Conservation (phyloP, 1,284 basidiomycete species). For the Austroboletus novae-zelandiae region DNA sequence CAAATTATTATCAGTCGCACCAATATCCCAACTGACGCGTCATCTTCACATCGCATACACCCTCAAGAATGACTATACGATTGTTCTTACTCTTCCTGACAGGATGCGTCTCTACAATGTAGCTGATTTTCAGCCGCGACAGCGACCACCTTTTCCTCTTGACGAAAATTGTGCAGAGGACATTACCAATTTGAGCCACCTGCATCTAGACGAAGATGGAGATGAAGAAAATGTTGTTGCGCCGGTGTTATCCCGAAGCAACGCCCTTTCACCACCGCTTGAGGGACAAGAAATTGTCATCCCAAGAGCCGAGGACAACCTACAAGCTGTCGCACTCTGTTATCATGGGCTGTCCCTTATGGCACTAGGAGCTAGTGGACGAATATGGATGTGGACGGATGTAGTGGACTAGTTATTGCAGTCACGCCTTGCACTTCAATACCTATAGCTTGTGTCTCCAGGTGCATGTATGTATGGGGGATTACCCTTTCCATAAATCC, state of each 20-base stretch:
- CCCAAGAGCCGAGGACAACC: constrained; percentile 4
- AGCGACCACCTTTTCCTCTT: constrained; percentile 22
- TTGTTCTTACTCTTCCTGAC: constrained; percentile 44
- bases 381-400: constrained; percentile 30
- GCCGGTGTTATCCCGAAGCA: constrained; percentile 2
- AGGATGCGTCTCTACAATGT: constrained; percentile 48
- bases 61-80: constrained; percentile 48
- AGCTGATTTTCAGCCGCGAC: constrained; percentile 41
- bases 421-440: background rate
- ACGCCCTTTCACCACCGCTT: constrained; percentile 21
- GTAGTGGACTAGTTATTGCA: constrained; percentile 12
- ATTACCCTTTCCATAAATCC: background rate
- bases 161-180: constrained; percentile 18
- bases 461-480: background rate
- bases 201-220: constrained; percentile 31
- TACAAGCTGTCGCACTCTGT: constrained; percentile 42
- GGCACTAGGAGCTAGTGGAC: constrained; percentile 18
- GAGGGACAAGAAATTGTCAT: constrained; percentile 20
- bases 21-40: constrained; percentile 40
- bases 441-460: background rate
- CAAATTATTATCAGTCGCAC: constrained; percentile 52
- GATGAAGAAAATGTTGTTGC: constrained; percentile 22
- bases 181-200: constrained; percentile 10
- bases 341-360: constrained; percentile 44
- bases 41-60: constrained; percentile 47